Evolutionary conservation across 371 early-diverging fungal species (phyloP), one percentile per base, ranked within the genome.

Genomic region (Syncephalastrum racemosum): DNA sequence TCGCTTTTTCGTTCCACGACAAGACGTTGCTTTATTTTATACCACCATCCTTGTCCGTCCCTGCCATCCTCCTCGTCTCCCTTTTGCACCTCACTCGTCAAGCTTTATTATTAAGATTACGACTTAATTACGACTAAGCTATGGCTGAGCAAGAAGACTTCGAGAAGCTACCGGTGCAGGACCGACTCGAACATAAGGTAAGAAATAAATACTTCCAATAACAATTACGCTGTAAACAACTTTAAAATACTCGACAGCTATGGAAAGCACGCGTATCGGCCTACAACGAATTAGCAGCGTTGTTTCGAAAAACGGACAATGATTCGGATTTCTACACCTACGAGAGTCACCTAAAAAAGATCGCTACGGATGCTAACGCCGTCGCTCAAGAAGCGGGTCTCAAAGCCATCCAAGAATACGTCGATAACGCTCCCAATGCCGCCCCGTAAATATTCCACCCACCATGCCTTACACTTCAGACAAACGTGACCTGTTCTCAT

Each of bases 261-360:
- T 98, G 98, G 98, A 97, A 98, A 70, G 98, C 93, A 22, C 89
- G 98, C 59, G 77, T 89, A 48, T 82, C 79, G 20, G 98, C 90
- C 14, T 98, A 93, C 72, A 89, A 88, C 40, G 93, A 94, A 54
- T 76, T 95, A 23, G 78, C 85, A 18, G 83, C 86, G 50, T 58
- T 84, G 43, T 87, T 95, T 50, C 73, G 73, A 36, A 83, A 71
- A 46, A 78, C 85, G 48, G 83, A 79, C 46, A 71, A 71, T 19
- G 83, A 89, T 46, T 70, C 73, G 6, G 90, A 87, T 56, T 97
- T 90, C 67, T 59, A 76, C 20, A 82, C 81, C 24, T 92, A 82
- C 62, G 88, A 87, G 18, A 79, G 84, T 18, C 79, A 70, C 52
- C 60, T 96, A 44, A 85, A 86, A 65, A 92, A 90, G 59, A 88